Evolutionary conservation across 1,284 basidiomycete genomes (phyloP).

Genomic region (Heterobasidion irregulare): DNA sequence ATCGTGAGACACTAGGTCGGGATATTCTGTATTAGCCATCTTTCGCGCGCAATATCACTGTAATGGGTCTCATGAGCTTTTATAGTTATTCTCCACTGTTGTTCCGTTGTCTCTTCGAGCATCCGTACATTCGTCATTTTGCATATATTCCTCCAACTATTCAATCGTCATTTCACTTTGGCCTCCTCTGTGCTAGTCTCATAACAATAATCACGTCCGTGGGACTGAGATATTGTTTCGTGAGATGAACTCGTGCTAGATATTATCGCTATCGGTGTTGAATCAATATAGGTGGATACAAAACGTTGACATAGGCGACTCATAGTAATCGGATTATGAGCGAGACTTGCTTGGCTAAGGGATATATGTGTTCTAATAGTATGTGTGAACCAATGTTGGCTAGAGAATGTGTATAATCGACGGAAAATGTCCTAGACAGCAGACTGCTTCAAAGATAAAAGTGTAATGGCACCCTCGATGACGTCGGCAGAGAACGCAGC

Average conservation of each 20-base stretch:
- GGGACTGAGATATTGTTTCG: no score
- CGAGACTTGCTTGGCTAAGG: no score
- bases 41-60: slow-evolving; percentile 7
- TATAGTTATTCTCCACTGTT: slow-evolving; percentile 9
- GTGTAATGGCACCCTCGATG: slow-evolving; percentile 30
- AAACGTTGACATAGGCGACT: background rate
- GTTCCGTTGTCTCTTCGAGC: background rate
- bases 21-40: slow-evolving; percentile 2
- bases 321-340: background rate
- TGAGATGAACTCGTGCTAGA: no score
- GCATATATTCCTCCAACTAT: background rate
- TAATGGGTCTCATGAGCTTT: background rate
- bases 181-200: no score
- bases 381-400: no score
- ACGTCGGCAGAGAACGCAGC: slow-evolving; percentile 23
- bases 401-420: background rate
- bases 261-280: background rate
- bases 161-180: no score
- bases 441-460: slow-evolving; percentile 29
- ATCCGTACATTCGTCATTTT: slow-evolving; percentile 3
- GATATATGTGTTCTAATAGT: no score
- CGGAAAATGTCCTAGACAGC: slow-evolving; percentile 11
- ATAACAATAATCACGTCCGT: no score
- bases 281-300: background rate
- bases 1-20: slow-evolving; percentile 11